Percentiles rank a stretch among this genome's conserved stretches.
These are phyloP conservation scores for Articulospora tetracladia DNA, from an alignment of 495 filamentous ascomycete genomes.

Conservation along the genomic window DNA sequence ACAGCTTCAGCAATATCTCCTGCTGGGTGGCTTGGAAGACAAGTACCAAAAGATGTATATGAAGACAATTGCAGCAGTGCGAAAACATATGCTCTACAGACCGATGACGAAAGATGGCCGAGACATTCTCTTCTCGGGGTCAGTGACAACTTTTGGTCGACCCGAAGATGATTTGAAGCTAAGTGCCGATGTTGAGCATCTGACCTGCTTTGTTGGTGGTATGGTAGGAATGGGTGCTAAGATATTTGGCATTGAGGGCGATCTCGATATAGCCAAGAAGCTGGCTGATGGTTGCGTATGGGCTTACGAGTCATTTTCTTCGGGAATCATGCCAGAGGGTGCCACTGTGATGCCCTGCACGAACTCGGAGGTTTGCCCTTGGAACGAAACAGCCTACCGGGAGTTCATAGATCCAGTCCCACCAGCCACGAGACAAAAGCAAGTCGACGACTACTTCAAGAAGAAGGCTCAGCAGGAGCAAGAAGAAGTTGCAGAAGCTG, in stretches of 20 bases:
- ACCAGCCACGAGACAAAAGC: conserved; percentile 29
- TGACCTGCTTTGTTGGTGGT: conserved; percentile 87
- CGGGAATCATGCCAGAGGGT: conserved; percentile 88
- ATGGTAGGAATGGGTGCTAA: conserved; percentile 91
- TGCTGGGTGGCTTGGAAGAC: conserved; percentile 76
- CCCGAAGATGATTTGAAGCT: conserved; percentile 37
- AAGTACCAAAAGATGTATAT: conserved; percentile 85
- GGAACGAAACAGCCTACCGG: conserved; percentile 67
- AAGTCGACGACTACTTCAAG: conserved; percentile 36
- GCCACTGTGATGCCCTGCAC: conserved; percentile 65
- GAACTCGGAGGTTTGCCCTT: conserved; percentile 62
- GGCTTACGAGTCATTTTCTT: conserved; percentile 78
- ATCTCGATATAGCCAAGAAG: conserved; percentile 77
- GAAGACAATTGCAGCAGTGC: conserved; percentile 62
- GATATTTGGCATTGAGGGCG: conserved; percentile 72
- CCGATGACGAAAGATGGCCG: conserved; percentile 75
- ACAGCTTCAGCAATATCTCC: conserved; percentile 45
- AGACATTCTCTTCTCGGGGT: conserved; percentile 72
- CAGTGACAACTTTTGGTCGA: conserved; percentile 33
- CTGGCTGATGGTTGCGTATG: conserved; percentile 92
- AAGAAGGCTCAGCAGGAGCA: conserved; percentile 20
- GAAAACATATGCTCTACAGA: conserved; percentile 75
- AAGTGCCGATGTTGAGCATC: conserved; percentile 65
- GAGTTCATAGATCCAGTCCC: conserved; percentile 49
- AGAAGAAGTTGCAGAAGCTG: not conserved